Evolutionary conservation across 768 basidiomycete species (phyloP), one percentile per base, ranked within the genome.

Genomic region (Agrocybe chaxingu): DNA sequence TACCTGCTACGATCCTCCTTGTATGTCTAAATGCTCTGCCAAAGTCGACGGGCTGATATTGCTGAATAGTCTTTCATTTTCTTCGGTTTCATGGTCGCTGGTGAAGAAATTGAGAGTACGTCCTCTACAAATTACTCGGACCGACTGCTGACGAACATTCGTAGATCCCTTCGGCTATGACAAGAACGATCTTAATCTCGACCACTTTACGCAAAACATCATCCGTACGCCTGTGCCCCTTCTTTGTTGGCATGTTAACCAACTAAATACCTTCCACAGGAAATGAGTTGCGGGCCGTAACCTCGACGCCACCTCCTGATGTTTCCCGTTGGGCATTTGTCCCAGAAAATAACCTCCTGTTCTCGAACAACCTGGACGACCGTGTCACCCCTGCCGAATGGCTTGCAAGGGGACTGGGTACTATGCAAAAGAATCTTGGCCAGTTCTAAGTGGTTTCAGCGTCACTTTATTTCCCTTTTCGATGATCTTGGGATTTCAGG

Each of bases 41-140:
- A 36, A 47, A 37, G 16, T 49, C 7, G 13, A 42, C 42, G 41
- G 35, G 54, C 7, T 32, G 36, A 32, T 47, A 35, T 35, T 58
- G 24, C 24, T 24, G 24, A 5, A 8, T 58, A 85, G 79, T 74
- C 75, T 57, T 87, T 87, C 63, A 73, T 85, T 50, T 87, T 85
- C 72, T 86, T 85, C 61, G 85, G 85, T 7, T 87, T 87, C 69
- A 63, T 88, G 51, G 83, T 82, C 42, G 84, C 84, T 29, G 85
- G 85, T 39, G 84, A 87, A 65, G 85, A 87, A 66, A 87, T 87
- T 49, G 84, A 87, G 66, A 85, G 84, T 85, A 52, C 58, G 81
- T 48, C 12, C 47, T 37, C 13, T 36, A 34, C 42, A 36, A 39
- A 36, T 32, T 36, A 8, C 33, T 11, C 43, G 18, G 18, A 41